These are phyloP conservation scores for Corniculantispora saksenae DNA, from an alignment of 2,329 filamentous ascomycete genomes.

Conservation along the genomic window DNA sequence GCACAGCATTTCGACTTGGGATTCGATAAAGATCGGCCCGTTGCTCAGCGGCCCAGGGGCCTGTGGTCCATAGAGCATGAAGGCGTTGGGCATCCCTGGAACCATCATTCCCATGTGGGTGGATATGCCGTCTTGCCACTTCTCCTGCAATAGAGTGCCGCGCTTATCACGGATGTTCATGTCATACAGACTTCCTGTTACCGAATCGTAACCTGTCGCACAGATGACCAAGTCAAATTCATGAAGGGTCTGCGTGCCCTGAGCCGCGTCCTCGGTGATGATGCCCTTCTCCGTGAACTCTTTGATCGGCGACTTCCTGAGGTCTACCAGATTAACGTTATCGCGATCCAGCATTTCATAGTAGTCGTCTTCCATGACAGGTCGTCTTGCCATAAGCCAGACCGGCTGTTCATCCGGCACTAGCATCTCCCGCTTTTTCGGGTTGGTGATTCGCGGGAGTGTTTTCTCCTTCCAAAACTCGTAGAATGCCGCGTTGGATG, in stretches of 20 bases:
- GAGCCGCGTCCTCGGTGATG: slow-evolving; percentile 9
- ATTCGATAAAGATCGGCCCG: slow-evolving; percentile 26
- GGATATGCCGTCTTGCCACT: slow-evolving; percentile 23
- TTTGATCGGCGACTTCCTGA: slow-evolving; percentile 13
- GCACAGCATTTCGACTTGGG: slow-evolving; percentile 25
- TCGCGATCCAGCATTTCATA: slow-evolving; percentile 21
- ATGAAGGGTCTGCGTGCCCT: slow-evolving; percentile 14
- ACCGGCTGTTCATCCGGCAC: slow-evolving; percentile 16
- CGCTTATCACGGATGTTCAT: slow-evolving; percentile 25
- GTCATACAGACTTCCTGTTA: slow-evolving; percentile 26
- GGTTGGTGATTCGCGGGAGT: slow-evolving; percentile 9
- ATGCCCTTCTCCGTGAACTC: slow-evolving; percentile 11
- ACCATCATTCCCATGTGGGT: slow-evolving; percentile 29
- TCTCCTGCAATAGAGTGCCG: slow-evolving; percentile 20
- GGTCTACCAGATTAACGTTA: slow-evolving; percentile 18
- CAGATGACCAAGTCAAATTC: slow-evolving; percentile 22
- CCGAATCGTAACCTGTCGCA: slow-evolving; percentile 26
- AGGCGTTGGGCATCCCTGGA: slow-evolving; percentile 25
- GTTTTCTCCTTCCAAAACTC: slow-evolving; percentile 21
- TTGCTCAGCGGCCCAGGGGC: slow-evolving; percentile 24
- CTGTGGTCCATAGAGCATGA: slow-evolving; percentile 30
- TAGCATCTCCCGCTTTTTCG: slow-evolving; percentile 17
- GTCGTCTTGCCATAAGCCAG: slow-evolving; percentile 7
- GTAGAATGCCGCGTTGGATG: slow-evolving; percentile 14
- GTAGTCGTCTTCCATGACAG: slow-evolving; percentile 15